A percentile compares a stretch with the other conserved stretches of the same genome.
Evolutionary conservation across 1,139 yeast species (phyloP).

Genomic region (Suhomyces maxii): DNA sequence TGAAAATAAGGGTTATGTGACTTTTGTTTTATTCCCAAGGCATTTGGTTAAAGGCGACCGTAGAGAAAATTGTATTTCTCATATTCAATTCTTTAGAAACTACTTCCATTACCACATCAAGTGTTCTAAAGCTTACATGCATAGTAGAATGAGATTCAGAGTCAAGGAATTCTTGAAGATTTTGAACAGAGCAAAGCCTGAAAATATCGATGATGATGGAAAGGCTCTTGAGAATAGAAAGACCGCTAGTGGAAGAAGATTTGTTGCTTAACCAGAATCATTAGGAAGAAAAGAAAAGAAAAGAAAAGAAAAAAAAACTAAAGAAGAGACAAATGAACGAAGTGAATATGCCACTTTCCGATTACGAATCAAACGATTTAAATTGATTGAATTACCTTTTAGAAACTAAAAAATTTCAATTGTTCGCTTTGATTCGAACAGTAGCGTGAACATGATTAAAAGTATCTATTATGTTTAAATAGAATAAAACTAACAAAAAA

Average conservation of each 20-base stretch:
- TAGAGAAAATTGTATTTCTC: conserved; percentile 82
- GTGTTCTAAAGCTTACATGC: conserved; percentile 97
- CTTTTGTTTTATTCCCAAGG: conserved; percentile 76
- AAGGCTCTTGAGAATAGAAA: conserved; percentile 63
- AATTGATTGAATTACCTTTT: no score
- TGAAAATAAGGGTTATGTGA: conserved; percentile 69
- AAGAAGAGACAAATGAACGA: not conserved
- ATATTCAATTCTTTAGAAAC: conserved; percentile 88
- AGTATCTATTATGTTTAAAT: no score
- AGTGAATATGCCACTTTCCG: no score
- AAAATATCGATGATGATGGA: conserved; percentile 71
- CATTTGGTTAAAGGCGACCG: conserved; percentile 70
- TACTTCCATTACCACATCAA: conserved; percentile 98
- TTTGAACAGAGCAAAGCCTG: conserved; percentile 95
- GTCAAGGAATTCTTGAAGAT: conserved; percentile 93
- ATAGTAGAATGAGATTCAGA: conserved; percentile 95
- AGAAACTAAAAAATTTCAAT: no score
- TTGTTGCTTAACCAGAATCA: conserved; percentile 32
- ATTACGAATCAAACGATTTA: no score
- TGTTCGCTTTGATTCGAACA: no score
- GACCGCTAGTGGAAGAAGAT: conserved; percentile 83
- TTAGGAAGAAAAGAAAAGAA: no score
- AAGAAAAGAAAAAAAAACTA: not conserved
- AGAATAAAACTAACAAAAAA: no score
- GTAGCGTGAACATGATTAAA: no score